phyloP scores from a whole-genome alignment of 495 filamentous ascomycete genomes.

The Aspergillus diversus region DNA sequence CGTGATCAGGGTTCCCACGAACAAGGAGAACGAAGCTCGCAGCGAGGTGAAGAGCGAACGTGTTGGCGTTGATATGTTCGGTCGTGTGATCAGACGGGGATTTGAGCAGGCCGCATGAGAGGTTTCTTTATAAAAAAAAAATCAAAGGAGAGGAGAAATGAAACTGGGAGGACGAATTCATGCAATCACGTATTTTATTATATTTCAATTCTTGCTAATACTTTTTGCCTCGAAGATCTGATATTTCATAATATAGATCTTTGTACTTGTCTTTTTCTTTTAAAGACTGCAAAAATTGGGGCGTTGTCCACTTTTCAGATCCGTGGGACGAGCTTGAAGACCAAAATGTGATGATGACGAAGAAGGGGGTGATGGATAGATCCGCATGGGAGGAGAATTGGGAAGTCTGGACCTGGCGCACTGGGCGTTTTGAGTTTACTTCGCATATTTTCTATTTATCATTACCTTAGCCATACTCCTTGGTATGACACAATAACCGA shows the following conservation, averaged over 20 bases:
- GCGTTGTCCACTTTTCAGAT: slow-evolving; percentile 18
- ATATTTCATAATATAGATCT: slow-evolving; percentile 19
- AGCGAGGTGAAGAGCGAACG: slow-evolving; percentile 94
- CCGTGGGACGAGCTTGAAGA: slow-evolving; percentile 24
- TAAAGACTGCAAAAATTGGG: slow-evolving; percentile 14
- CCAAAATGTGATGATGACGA: slow-evolving; percentile 30
- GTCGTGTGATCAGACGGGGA: slow-evolving; percentile 81
- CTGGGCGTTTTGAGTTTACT: slow-evolving; percentile 36
- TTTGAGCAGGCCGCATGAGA: slow-evolving; percentile 85
- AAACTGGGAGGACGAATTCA: neutral
- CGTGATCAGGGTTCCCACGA: slow-evolving; percentile 77
- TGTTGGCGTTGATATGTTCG: slow-evolving; percentile 75
- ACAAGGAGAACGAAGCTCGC: slow-evolving; percentile 98
- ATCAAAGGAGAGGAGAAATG: neutral
- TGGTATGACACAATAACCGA: slow-evolving; percentile 13
- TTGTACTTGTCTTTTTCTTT: slow-evolving; percentile 9
- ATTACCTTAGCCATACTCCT: slow-evolving; percentile 18
- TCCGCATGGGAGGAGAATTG: slow-evolving; percentile 33
- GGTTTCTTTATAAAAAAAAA: slow-evolving; percentile 10
- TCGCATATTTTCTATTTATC: slow-evolving; percentile 28
- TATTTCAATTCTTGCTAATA: slow-evolving; percentile 24
- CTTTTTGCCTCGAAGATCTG: slow-evolving; percentile 18
- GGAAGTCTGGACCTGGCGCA: slow-evolving; percentile 35
- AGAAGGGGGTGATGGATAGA: slow-evolving; percentile 23
- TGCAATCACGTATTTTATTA: slow-evolving; percentile 9